phyloP scores from a whole-genome alignment of 257 asterid genomes.

The Penstemon barbatus region DNA sequence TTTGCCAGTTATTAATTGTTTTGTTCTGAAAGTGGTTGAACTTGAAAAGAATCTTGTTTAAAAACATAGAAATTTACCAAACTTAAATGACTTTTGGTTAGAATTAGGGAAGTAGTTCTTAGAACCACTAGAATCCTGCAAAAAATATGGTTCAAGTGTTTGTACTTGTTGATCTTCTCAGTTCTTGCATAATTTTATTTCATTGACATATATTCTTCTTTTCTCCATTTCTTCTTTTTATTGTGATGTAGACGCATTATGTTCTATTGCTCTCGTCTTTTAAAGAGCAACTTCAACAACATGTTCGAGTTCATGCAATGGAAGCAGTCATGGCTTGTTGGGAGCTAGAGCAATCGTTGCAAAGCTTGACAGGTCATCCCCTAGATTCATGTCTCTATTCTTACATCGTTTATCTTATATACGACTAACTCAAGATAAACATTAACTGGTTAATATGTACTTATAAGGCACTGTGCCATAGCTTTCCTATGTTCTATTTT shows the following conservation, averaged over 20 bases:
- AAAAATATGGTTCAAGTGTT: neutral
- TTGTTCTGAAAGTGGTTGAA: slow-evolving; percentile 5
- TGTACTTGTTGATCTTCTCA: neutral
- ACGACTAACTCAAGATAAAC: neutral
- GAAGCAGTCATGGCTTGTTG: slow-evolving; percentile 99
- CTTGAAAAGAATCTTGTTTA: neutral
- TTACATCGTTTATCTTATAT: neutral
- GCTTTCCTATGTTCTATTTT: neutral
- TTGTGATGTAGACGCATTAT: slow-evolving; percentile 73
- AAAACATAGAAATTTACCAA: neutral
- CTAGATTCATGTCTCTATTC: neutral
- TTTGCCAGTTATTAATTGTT: slow-evolving; percentile 28
- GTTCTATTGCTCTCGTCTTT: slow-evolving; percentile 90
- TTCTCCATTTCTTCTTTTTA: neutral
- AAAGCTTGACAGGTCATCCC: slow-evolving; percentile 82
- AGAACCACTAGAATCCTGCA: neutral
- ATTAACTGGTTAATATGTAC: neutral
- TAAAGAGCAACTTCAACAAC: slow-evolving; percentile 98
- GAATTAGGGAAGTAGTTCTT: neutral
- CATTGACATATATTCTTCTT: neutral
- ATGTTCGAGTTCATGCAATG: slow-evolving; percentile 98
- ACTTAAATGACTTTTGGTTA: neutral
- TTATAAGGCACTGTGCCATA: no score
- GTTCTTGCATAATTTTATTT: neutral
- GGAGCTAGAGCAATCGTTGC: slow-evolving; percentile 99